phyloP scores from a whole-genome alignment of 192 early-diverging fungal species.

The Coemansia sp. region DNA sequence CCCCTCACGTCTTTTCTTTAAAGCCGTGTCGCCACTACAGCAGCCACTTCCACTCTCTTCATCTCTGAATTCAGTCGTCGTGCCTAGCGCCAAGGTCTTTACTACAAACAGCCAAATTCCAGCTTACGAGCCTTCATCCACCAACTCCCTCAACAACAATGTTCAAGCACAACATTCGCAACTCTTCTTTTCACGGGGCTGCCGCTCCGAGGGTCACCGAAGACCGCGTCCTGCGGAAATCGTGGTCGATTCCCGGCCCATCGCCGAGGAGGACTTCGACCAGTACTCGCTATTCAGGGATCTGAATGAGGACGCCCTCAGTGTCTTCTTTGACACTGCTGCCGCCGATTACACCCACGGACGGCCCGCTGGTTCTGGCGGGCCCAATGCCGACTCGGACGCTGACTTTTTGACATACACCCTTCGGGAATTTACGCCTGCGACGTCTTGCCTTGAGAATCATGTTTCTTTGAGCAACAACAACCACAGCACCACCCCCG shows the following conservation, averaged over 20 bases:
- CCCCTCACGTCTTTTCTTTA: slow-evolving; percentile 2
- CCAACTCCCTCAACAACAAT: slow-evolving; percentile 8
- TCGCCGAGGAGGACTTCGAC: slow-evolving; percentile 3
- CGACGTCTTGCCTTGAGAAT: neutral
- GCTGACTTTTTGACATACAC: slow-evolving; percentile 29
- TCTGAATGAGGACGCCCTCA: slow-evolving; percentile 23
- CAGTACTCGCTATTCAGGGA: slow-evolving; percentile 3
- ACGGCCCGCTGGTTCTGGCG: slow-evolving; percentile 9
- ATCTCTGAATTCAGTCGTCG: slow-evolving; percentile 14
- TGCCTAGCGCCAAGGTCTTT: slow-evolving; percentile 12
- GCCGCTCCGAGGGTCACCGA: slow-evolving; percentile 42
- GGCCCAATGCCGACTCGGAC: slow-evolving; percentile 31
- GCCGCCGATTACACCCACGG: slow-evolving; percentile 1
- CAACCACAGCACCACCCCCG: too few relatives aligned
- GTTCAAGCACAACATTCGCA: slow-evolving; percentile 1
- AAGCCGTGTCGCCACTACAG: slow-evolving; percentile 35
- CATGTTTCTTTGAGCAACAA: neutral
- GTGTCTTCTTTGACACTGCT: slow-evolving; percentile 26
- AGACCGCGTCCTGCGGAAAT: slow-evolving; percentile 1
- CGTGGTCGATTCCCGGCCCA: neutral
- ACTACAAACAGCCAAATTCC: slow-evolving; percentile 10
- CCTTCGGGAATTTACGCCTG: neutral
- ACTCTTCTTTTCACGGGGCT: slow-evolving; percentile 54
- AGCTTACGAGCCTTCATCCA: slow-evolving; percentile 2
- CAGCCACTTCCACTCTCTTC: slow-evolving; percentile 29